A percentile compares a stretch with the other conserved stretches of the same genome.
phyloP scores from a whole-genome alignment of 2,329 filamentous ascomycete genomes.

The Lasiodiplodia sp. region DNA sequence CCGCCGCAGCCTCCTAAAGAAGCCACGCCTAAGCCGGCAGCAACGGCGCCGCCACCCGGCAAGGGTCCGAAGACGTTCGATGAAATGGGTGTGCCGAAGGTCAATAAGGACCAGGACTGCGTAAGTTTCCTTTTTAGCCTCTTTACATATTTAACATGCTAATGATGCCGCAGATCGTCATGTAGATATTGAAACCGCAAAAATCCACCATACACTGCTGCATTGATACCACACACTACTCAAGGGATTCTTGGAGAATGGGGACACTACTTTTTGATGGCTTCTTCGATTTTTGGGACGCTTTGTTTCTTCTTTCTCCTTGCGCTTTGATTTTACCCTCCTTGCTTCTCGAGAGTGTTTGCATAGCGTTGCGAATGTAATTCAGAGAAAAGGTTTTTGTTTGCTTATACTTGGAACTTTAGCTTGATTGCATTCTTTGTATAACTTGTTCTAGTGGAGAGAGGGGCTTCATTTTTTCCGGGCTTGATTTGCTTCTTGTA shows the following conservation, averaged over 20 bases:
- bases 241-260: conserved; percentile 2
- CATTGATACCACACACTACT: conserved; percentile 23
- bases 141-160: conserved; percentile 26
- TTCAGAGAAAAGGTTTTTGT: conserved; percentile 9
- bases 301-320: background rate
- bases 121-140: conserved; percentile 64
- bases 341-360: conserved; percentile 14
- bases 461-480: background rate
- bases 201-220: conserved; percentile 10
- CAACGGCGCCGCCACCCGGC: conserved; percentile 33
- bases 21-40: conserved; percentile 39
- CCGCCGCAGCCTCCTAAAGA: conserved; percentile 37
- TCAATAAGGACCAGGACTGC: conserved; percentile 87
- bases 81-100: conserved; percentile 92
- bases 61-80: conserved; percentile 91
- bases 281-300: background rate
- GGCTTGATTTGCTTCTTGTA: background rate
- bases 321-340: background rate
- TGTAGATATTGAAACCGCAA: conserved; percentile 31
- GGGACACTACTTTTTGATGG: conserved; percentile 1
- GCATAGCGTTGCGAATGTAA: conserved; percentile 25
- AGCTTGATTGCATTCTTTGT: conserved; percentile 11
- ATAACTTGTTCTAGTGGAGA: conserved; percentile 1
- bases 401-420: background rate
- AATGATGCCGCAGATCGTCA: conserved; percentile 35